phyloP scores from a whole-genome alignment of 148 eudicot genomes.

The Silene conica region DNA sequence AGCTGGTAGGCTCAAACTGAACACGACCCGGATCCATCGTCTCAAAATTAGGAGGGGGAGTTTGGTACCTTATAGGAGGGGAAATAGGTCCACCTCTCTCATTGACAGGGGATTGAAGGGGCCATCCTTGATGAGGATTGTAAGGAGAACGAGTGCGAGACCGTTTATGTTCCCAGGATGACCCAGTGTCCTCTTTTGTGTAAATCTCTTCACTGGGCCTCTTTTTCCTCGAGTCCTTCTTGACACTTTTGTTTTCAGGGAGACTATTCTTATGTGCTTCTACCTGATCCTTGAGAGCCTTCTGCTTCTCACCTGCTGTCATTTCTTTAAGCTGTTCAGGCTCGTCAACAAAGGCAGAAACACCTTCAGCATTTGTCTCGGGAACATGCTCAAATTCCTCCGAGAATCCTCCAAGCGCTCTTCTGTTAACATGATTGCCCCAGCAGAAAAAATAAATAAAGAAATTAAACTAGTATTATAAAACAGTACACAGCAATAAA shows the following conservation, averaged over 20 bases:
- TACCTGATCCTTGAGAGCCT: constrained; percentile 14
- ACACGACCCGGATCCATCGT: constrained; percentile 2
- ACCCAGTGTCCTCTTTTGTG: constrained; percentile 12
- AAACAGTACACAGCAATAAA: not conserved
- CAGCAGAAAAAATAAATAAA: constrained; percentile 3
- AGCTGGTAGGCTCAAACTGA: constrained; percentile 1
- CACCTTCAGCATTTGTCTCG: constrained; percentile 16
- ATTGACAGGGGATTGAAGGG: constrained; percentile 25
- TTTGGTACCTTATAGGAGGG: constrained; percentile 7
- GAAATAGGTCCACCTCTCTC: constrained; percentile 9
- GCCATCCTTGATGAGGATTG: constrained; percentile 11
- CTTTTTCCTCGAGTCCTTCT: constrained; percentile 26
- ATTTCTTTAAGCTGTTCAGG: constrained; percentile 21
- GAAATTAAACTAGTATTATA: not conserved
- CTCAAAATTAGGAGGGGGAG: constrained; percentile 19
- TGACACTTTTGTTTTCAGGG: constrained; percentile 2
- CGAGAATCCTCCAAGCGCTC: constrained; percentile 6
- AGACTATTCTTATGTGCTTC: constrained; percentile 14
- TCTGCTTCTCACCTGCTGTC: constrained; percentile 20
- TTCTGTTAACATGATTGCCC: constrained; percentile 8
- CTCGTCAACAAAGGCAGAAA: constrained; percentile 17
- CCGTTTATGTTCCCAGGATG: constrained; percentile 15
- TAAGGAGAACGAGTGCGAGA: constrained; percentile 16
- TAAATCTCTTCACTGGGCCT: constrained; percentile 21
- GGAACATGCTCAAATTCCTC: constrained; percentile 19